Percentiles rank a stretch among this genome's conserved stretches.
These are phyloP conservation scores for Aspergillus pseudonomiae DNA, from an alignment of 2,329 filamentous ascomycete species.

Conservation along the genomic window DNA sequence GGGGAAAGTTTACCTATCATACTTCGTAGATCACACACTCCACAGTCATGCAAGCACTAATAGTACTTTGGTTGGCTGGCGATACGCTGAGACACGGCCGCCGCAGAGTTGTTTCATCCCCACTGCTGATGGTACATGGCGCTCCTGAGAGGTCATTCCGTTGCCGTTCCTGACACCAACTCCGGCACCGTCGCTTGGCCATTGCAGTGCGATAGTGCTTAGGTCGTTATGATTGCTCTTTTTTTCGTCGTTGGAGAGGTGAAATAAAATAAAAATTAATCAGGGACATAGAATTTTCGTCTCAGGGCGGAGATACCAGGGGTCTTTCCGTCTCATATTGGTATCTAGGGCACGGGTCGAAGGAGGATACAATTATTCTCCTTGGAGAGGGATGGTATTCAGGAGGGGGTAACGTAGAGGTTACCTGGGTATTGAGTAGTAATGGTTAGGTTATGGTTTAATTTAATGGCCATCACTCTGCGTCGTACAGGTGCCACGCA, in stretches of 20 bases:
- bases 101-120: slow-evolving; percentile 22
- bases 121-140: slow-evolving; percentile 21
- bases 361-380: slow-evolving; percentile 1
- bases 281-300: neutral
- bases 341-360: neutral
- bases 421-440: neutral
- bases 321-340: neutral
- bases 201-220: slow-evolving; percentile 3
- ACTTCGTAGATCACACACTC: slow-evolving; percentile 6
- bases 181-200: slow-evolving; percentile 11
- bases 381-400: neutral
- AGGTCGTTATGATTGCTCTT: slow-evolving; percentile 6
- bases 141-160: slow-evolving; percentile 11
- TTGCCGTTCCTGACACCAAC: slow-evolving; percentile 25
- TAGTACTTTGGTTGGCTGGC: neutral
- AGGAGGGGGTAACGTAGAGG: neutral
- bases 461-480: neutral
- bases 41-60: slow-evolving; percentile 2
- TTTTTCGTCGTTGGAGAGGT: neutral
- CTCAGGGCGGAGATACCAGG: neutral
- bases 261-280: neutral
- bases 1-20: neutral
- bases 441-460: neutral
- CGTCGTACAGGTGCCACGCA: neutral
- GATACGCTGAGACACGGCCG: slow-evolving; percentile 10